These are phyloP conservation scores for Murraya koenigii DNA, from an alignment of 345 rosid genomes.

Conservation along the genomic window DNA sequence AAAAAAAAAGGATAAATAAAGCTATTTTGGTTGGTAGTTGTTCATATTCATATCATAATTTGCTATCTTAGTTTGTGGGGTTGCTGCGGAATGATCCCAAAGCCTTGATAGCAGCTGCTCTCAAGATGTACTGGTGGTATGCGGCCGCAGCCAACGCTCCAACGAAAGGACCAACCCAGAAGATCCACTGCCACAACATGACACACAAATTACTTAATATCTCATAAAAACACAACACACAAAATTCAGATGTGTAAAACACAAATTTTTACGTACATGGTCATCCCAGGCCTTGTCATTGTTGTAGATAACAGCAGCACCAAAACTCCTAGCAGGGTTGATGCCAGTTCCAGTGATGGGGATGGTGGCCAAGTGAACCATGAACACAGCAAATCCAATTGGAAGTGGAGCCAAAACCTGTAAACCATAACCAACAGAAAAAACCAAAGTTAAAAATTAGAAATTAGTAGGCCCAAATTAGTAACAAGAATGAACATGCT, in stretches of 20 bases:
- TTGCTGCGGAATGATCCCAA: conserved; percentile 72
- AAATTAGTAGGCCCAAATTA: neutral
- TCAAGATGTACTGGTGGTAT: conserved; percentile 54
- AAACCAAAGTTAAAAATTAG: neutral
- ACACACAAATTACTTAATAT: neutral
- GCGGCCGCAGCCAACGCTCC: conserved; percentile 73
- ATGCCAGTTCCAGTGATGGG: conserved; percentile 71
- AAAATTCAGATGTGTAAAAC: neutral
- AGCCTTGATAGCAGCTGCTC: conserved; percentile 62
- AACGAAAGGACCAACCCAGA: conserved; percentile 68
- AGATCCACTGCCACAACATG: conserved; percentile 49
- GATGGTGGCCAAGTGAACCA: conserved; percentile 72
- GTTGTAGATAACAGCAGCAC: conserved; percentile 63
- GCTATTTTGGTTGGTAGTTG: neutral
- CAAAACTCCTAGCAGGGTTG: conserved; percentile 70
- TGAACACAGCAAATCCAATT: conserved; percentile 63
- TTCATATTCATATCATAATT: neutral
- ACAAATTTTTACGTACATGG: conserved; percentile 31
- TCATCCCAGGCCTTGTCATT: conserved; percentile 53
- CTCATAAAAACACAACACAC: neutral
- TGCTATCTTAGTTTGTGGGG: conserved; percentile 36
- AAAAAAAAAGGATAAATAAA: neutral
- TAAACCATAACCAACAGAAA: neutral
- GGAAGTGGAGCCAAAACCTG: conserved; percentile 66
- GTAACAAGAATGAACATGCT: neutral